phyloP scores from a whole-genome alignment of 805 yeast genomes.

The Candida rishiriensis region DNA sequence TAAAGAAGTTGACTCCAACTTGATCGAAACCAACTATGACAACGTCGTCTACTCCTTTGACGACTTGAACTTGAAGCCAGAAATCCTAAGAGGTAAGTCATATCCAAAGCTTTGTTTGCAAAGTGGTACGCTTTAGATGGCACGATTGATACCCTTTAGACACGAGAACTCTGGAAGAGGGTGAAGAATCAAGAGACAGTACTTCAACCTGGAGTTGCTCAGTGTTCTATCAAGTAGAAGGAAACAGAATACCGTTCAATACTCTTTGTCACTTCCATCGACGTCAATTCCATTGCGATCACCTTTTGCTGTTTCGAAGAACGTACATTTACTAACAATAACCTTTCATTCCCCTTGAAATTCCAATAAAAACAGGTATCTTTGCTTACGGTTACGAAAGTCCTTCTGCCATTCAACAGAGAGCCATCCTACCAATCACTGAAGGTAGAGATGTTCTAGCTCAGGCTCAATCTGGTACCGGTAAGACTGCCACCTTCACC shows the following conservation, averaged over 20 bases:
- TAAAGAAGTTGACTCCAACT: conserved; percentile 69
- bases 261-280: no score
- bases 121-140: no score
- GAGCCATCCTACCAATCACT: conserved; percentile 94
- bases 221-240: no score
- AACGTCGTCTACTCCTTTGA: conserved; percentile 76
- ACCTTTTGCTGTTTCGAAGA: no score
- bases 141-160: no score
- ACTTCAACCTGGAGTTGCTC: no score
- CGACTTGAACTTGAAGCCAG: conserved; percentile 70
- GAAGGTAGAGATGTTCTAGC: conserved; percentile 95
- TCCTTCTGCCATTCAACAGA: conserved; percentile 96
- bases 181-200: no score
- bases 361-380: conserved; percentile 39
- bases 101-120: conserved; percentile 8
- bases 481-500: conserved; percentile 97
- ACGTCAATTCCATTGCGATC: no score
- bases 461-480: conserved; percentile 99
- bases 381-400: conserved; percentile 91
- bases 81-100: conserved; percentile 55
- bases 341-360: conserved; percentile 33
- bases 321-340: conserved; percentile 27
- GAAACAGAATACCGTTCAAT: no score
- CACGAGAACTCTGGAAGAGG: no score
- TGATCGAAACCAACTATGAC: conserved; percentile 94